These are phyloP conservation scores for Epichloe baconii DNA, from an alignment of 2,329 filamentous ascomycete species.

Conservation along the genomic window DNA sequence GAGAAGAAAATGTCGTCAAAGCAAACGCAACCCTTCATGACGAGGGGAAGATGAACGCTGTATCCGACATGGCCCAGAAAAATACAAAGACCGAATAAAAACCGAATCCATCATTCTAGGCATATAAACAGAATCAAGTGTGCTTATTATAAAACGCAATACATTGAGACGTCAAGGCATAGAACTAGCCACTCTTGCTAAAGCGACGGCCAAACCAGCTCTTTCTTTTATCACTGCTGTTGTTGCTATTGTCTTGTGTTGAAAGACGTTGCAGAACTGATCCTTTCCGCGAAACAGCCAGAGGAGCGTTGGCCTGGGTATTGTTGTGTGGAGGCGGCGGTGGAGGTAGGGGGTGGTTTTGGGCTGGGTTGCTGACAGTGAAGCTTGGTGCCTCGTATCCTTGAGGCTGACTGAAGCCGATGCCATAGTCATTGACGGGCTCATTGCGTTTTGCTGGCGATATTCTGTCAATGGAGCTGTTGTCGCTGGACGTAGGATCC, in stretches of 20 bases:
- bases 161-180: neutral
- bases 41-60: neutral
- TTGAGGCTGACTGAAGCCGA: constrained; percentile 35
- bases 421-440: constrained; percentile 51
- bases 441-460: constrained; percentile 42
- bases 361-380: constrained; percentile 16
- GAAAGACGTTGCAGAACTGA: constrained; percentile 6
- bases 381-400: constrained; percentile 30
- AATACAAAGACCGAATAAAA: neutral
- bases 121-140: neutral
- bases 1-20: constrained; percentile 2
- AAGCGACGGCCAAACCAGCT: constrained; percentile 81
- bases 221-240: constrained; percentile 57
- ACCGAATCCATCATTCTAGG: neutral
- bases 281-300: constrained; percentile 17
- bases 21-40: neutral
- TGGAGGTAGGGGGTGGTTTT: constrained; percentile 13
- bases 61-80: neutral
- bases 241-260: neutral
- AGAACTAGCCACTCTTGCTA: constrained; percentile 42
- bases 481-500: constrained; percentile 77
- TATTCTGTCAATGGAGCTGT: constrained; percentile 74
- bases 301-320: constrained; percentile 9
- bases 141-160: neutral
- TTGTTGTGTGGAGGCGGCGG: constrained; percentile 9